Conservation (phyloP, 441 rosid genomes). For the Jatropha multifida region DNA sequence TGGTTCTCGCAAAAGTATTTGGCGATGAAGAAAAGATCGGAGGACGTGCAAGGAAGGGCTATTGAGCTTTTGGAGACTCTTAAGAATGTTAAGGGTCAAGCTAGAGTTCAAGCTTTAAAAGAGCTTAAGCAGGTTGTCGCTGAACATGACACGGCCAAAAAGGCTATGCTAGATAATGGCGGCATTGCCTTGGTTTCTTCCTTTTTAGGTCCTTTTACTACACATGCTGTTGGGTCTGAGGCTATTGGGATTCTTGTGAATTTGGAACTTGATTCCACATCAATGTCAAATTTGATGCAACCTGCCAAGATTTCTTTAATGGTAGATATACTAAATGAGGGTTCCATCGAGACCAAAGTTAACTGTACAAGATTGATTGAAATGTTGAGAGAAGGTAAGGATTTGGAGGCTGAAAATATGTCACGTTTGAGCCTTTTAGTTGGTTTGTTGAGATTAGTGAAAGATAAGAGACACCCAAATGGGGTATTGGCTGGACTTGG, state of each 20-base stretch:
- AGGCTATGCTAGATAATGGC: constrained; percentile 55
- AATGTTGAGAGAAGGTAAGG: constrained; percentile 52
- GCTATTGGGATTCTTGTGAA: constrained; percentile 68
- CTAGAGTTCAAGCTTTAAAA: constrained; percentile 66
- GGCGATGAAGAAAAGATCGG: constrained; percentile 73
- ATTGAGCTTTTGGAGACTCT: constrained; percentile 57
- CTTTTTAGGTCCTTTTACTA: constrained; percentile 70
- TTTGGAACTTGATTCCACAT: constrained; percentile 58
- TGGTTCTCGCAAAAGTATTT: constrained; percentile 84
- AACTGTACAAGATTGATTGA: constrained; percentile 62
- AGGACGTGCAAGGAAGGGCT: constrained; percentile 82
- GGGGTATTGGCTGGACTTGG: constrained; percentile 60
- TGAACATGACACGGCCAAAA: constrained; percentile 54
- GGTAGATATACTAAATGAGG: constrained; percentile 85
- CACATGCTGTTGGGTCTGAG: constrained; percentile 84
- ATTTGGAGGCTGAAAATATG: constrained; percentile 53
- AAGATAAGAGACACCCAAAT: constrained; percentile 57
- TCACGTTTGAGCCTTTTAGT: constrained; percentile 71
- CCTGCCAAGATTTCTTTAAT: constrained; percentile 72
- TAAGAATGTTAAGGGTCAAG: constrained; percentile 79
- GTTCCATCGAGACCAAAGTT: constrained; percentile 69
- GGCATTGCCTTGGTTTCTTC: constrained; percentile 54
- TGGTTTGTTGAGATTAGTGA: constrained; percentile 70
- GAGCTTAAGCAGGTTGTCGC: constrained; percentile 64
- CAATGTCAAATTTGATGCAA: constrained; percentile 57